Base-by-base conservation (phyloP, 2,329 filamentous ascomycete genomes). In the Xylariaceae sp. region DNA sequence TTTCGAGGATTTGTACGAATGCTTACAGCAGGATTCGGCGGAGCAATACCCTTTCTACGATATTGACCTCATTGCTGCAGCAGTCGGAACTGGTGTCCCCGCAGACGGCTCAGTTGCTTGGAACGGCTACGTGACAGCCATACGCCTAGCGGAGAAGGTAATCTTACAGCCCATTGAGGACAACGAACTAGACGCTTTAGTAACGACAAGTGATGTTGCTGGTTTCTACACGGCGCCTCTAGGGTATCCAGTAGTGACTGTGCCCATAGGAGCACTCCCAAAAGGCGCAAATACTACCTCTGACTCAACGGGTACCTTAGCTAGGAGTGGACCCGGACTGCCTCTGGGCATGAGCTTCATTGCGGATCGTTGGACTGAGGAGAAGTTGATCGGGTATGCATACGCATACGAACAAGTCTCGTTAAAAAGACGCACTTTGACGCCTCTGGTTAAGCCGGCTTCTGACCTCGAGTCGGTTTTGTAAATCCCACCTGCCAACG, bases 201-300 rank as follows among this genome's bases (percentile, higher is more conserved):
- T 52, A 10, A 49, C 46, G 46, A 18, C 35, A n/a, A 45, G 45
- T 5, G 42, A 49, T 7, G 12, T 49, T 18, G 47, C 49, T 18
- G 44, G 49, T 17, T 9, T 44, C 2, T 14, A 45, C 7, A 32
- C 49, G 11, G 48, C 52, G 15, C 39, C 46, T 32, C 42, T 54
- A 3, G 54, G 54, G 6, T n/a, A 55, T 45, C 56, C 56, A 5
- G 52, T 58, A 35, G 54, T 58, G 7, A 58, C 56, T 12, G 56
- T 58, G 19, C 56, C 56, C 10, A 58, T 58, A 55, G 56, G 56
- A 3, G 50, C 41, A 15, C 47, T 57, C 14, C 48, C 52, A 2
- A n/a, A 36, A 9, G 50, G 48, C n/a, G 45, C 55, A 2, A 11
- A 41, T 14, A 53, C 48, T 31, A 27, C 9, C 5, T 40, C 32